Percentiles rank a stretch among this genome's conserved stretches.
Conservation (phyloP, 1,284 basidiomycete genomes). For the Athelia sp. region DNA sequence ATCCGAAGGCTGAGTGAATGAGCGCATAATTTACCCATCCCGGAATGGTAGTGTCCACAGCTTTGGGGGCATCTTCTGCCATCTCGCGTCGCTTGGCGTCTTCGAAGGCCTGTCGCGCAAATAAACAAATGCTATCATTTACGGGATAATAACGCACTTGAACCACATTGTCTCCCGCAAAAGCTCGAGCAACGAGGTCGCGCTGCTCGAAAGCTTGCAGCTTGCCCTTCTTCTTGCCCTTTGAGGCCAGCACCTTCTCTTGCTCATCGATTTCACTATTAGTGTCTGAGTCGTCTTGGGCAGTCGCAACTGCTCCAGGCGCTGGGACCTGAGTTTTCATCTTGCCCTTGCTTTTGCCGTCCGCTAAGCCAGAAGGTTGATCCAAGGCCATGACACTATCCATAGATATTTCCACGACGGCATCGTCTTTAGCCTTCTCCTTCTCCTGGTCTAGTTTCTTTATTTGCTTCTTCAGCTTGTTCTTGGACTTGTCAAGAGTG, state of each 20-base stretch:
- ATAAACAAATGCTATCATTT: constrained; percentile 6
- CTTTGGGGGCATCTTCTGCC: constrained; percentile 78
- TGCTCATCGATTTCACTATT: constrained; percentile 69
- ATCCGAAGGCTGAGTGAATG: not conserved
- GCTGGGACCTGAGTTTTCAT: not conserved
- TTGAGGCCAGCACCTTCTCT: constrained; percentile 40
- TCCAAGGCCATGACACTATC: constrained; percentile 44
- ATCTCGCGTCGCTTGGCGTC: constrained; percentile 78
- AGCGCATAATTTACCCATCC: constrained; percentile 75
- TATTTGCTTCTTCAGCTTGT: constrained; percentile 64
- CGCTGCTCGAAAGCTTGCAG: constrained; percentile 75
- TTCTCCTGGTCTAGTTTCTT: constrained; percentile 50
- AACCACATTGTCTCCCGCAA: constrained; percentile 95
- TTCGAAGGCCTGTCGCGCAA: constrained; percentile 66
- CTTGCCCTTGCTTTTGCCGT: constrained; percentile 11
- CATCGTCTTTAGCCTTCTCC: constrained; percentile 64
- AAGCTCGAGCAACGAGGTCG: constrained; percentile 89
- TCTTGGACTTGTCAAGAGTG: constrained; percentile 58
- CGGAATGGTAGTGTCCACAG: constrained; percentile 86
- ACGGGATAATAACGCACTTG: constrained; percentile 43
- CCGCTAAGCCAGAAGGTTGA: constrained; percentile 8
- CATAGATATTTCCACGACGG: constrained; percentile 69
- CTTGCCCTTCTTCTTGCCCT: constrained; percentile 34
- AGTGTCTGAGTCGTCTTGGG: constrained; percentile 46
- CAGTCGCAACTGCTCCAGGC: constrained; percentile 19